Evolutionary conservation across 129 eudicot genomes (phyloP).

Genomic region (Chrysanthemum seticuspe): DNA sequence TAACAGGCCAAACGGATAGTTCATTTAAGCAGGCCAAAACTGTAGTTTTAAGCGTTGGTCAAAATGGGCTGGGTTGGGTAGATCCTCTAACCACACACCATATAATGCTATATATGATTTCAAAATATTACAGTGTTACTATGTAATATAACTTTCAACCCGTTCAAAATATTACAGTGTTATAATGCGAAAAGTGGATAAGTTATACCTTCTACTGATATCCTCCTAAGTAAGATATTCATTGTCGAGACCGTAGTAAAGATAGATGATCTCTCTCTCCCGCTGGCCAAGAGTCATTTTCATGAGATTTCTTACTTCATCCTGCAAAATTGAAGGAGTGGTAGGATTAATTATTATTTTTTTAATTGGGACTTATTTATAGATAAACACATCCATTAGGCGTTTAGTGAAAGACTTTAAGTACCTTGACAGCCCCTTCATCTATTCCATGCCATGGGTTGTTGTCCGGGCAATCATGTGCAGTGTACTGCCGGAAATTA

Average conservation of each 20-base stretch:
- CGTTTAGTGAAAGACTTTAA: background rate
- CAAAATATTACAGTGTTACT: no score
- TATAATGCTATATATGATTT: no score
- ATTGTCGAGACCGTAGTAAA: constrained; percentile 83
- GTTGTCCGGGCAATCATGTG: constrained; percentile 74
- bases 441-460: constrained; percentile 96
- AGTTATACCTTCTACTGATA: constrained; percentile 72
- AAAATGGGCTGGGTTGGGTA: no score
- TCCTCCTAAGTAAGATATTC: constrained; percentile 99
- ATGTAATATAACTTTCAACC: no score
- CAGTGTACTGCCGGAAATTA: constrained; percentile 68
- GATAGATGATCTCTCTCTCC: constrained; percentile 79
- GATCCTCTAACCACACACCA: no score
- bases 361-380: background rate
- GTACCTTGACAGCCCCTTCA: constrained; percentile 88
- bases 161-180: no score
- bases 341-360: background rate
- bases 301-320: constrained; percentile 79
- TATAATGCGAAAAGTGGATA: no score
- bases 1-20: no score
- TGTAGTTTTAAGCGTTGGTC: no score
- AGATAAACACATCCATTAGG: background rate
- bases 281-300: constrained; percentile 58
- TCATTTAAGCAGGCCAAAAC: no score
- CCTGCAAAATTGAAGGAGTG: constrained; percentile 40